Conservation (phyloP, 78 protist species). For the Dictyostelium firmibasis region DNA sequence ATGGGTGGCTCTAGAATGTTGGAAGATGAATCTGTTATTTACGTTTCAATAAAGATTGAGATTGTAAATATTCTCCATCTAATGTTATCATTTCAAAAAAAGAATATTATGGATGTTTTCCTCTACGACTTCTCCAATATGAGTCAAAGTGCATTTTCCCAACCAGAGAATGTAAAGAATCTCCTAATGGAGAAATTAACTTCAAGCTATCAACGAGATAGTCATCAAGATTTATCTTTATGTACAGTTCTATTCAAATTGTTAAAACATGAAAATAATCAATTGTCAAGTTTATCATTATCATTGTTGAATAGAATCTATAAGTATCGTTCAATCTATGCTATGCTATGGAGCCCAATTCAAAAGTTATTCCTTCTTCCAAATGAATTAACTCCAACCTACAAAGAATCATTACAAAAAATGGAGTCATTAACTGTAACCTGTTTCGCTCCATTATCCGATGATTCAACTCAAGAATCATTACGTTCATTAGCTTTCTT, state of each 20-base stretch:
- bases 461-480: slow-evolving; percentile 34
- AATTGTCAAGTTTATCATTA: slow-evolving; percentile 18
- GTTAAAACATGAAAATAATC: slow-evolving; percentile 62
- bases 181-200: background rate
- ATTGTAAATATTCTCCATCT: slow-evolving; percentile 51
- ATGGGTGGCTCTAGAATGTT: slow-evolving; percentile 61
- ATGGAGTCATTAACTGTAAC: slow-evolving; percentile 32
- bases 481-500: slow-evolving; percentile 20
- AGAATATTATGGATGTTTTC: slow-evolving; percentile 41
- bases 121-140: slow-evolving; percentile 1
- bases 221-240: background rate
- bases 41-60: slow-evolving; percentile 48
- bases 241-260: background rate
- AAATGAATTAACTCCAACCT: background rate
- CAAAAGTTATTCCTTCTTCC: slow-evolving; percentile 24
- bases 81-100: slow-evolving; percentile 62
- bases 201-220: background rate
- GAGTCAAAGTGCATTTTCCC: background rate
- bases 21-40: slow-evolving; percentile 50
- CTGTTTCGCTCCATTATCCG: slow-evolving; percentile 39
- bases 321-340: slow-evolving; percentile 37
- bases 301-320: slow-evolving; percentile 22
- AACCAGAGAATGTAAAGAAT: background rate
- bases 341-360: slow-evolving; percentile 25
- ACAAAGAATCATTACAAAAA: slow-evolving; percentile 17